These are phyloP conservation scores for Tulasnella sp. DNA, from an alignment of 768 basidiomycete species.

Conservation along the genomic window DNA sequence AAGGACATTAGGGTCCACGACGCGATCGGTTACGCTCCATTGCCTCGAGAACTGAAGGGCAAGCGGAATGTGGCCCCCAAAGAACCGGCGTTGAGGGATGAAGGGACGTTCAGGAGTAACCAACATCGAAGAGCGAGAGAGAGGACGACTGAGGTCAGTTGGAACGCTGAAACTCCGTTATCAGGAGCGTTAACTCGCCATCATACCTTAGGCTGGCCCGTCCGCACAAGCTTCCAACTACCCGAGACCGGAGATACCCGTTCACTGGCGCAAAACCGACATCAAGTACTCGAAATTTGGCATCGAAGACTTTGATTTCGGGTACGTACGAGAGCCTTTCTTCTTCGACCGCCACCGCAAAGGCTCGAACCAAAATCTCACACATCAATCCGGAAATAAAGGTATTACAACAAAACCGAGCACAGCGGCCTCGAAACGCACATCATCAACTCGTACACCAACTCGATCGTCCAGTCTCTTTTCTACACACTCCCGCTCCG, in stretches of 20 bases:
- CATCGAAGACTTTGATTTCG: slow-evolving; percentile 98
- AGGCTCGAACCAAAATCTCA: neutral
- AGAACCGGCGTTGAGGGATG: slow-evolving; percentile 36
- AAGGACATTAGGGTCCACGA: slow-evolving; percentile 76
- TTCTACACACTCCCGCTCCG: slow-evolving; percentile 74
- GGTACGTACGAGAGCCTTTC: slow-evolving; percentile 33
- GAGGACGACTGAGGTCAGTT: neutral
- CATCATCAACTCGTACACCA: slow-evolving; percentile 95
- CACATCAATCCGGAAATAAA: slow-evolving; percentile 22
- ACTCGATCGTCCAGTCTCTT: slow-evolving; percentile 79
- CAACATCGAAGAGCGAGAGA: neutral
- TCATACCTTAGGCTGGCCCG: neutral
- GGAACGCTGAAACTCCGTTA: neutral
- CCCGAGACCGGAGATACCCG: slow-evolving; percentile 42
- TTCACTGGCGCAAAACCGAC: slow-evolving; percentile 81
- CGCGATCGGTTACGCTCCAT: slow-evolving; percentile 76
- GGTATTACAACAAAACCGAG: slow-evolving; percentile 86
- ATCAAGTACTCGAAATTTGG: slow-evolving; percentile 99
- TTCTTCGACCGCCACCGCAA: neutral
- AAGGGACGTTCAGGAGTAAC: slow-evolving; percentile 79
- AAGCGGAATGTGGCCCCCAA: slow-evolving; percentile 63
- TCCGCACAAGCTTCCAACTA: neutral
- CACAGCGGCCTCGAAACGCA: slow-evolving; percentile 94
- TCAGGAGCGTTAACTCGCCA: neutral
- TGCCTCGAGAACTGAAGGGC: slow-evolving; percentile 78